phyloP scores from a whole-genome alignment of 2,329 filamentous ascomycete genomes.

The Emergomyces orientalis region DNA sequence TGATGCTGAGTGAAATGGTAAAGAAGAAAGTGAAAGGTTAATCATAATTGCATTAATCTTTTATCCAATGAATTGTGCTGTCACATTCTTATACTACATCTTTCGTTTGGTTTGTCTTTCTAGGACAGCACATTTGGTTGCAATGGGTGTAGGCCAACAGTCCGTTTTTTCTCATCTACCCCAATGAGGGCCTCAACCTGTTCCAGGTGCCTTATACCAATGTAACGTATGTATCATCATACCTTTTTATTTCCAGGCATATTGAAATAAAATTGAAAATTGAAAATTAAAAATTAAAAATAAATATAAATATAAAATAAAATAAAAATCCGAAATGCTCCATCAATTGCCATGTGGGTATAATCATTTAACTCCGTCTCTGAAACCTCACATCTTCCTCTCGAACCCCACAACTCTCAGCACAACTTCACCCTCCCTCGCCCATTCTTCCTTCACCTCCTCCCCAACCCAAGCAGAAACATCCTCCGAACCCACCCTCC shows the following conservation, averaged over 20 bases:
- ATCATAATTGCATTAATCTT: not conserved
- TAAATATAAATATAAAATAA: too few relatives aligned
- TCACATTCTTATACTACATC: too few relatives aligned
- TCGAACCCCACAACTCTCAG: conserved; percentile 42
- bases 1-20: not conserved
- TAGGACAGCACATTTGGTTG: not conserved
- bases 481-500: conserved; percentile 26
- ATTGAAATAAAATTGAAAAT: too few relatives aligned
- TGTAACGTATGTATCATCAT: too few relatives aligned
- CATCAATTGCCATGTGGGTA: too few relatives aligned
- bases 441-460: conserved; percentile 33
- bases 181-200: too few relatives aligned
- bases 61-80: not conserved
- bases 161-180: not conserved
- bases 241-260: too few relatives aligned
- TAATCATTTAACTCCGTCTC: too few relatives aligned
- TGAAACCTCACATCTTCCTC: conserved; percentile 12
- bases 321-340: too few relatives aligned
- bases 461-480: conserved; percentile 37
- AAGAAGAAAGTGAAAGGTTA: not conserved
- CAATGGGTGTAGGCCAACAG: not conserved
- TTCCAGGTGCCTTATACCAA: too few relatives aligned
- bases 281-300: too few relatives aligned
- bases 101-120: too few relatives aligned
- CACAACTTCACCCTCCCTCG: conserved; percentile 42